Evolutionary conservation across 257 asterid species (phyloP).

Genomic region (Perilla frutescens): DNA sequence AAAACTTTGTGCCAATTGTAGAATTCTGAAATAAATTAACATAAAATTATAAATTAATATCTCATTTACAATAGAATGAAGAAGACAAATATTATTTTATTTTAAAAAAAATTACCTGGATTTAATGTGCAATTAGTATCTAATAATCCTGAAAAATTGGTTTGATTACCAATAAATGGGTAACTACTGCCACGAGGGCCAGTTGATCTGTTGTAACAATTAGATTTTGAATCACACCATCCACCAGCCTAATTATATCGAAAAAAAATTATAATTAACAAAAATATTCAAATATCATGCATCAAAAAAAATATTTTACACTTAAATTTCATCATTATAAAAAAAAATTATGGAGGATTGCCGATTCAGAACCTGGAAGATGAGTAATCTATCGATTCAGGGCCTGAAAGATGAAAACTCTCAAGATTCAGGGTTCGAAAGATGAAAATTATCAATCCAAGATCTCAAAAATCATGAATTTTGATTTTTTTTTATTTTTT

Average conservation of each 20-base stretch:
- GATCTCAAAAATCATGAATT: too few relatives aligned
- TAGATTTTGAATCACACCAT: conserved; percentile 35
- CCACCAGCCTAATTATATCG: conserved; percentile 39
- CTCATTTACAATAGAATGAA: background rate
- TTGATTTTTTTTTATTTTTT: too few relatives aligned
- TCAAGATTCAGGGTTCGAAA: too few relatives aligned
- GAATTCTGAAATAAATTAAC: conserved; percentile 34
- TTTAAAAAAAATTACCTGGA: conserved; percentile 29
- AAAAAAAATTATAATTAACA: too few relatives aligned
- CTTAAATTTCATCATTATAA: too few relatives aligned
- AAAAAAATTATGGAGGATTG: too few relatives aligned
- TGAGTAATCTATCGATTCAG: too few relatives aligned
- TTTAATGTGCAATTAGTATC: conserved; percentile 25
- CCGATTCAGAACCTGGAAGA: too few relatives aligned
- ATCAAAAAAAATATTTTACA: background rate
- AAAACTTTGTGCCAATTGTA: conserved; percentile 44
- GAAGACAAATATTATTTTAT: too few relatives aligned
- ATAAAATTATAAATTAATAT: background rate
- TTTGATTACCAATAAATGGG: conserved; percentile 28
- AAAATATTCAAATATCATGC: background rate
- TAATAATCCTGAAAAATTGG: conserved; percentile 34
- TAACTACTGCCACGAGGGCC: conserved; percentile 25
- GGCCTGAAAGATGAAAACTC: too few relatives aligned
- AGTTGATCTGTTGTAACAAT: conserved; percentile 24
- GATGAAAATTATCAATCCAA: too few relatives aligned